Conservation (phyloP, 1,284 basidiomycete genomes). For the Cryptococcus depauperatus region DNA sequence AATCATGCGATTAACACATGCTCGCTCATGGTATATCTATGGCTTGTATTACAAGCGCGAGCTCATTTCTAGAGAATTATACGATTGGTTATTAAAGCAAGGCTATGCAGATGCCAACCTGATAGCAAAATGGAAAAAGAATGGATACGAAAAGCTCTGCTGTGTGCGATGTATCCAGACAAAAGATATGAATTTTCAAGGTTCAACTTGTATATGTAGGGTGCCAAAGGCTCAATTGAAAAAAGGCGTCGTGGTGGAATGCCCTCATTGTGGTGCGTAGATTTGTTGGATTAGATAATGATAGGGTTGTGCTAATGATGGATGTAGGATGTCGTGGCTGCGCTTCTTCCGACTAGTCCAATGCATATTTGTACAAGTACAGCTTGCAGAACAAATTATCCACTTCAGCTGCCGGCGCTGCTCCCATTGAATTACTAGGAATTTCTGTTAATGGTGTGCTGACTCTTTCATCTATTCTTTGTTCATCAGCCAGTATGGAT, state of each 20-base stretch:
- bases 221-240: constrained; percentile 92
- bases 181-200: constrained; percentile 98
- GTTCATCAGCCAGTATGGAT: too few species aligned
- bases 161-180: constrained; percentile 96
- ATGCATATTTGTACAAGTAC: too few species aligned
- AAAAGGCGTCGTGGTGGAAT: constrained; percentile 88
- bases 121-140: constrained; percentile 97
- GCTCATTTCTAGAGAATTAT: constrained; percentile 84
- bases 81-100: constrained; percentile 97
- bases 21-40: constrained; percentile 92
- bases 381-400: too few species aligned
- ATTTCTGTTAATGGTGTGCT: too few species aligned
- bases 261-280: constrained; percentile 84
- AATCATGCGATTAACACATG: constrained; percentile 95
- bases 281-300: too few species aligned
- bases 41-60: constrained; percentile 98
- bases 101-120: constrained; percentile 94
- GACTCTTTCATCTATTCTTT: too few species aligned
- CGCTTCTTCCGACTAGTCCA: constrained; percentile 29
- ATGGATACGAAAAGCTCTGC: constrained; percentile 96
- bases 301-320: too few species aligned
- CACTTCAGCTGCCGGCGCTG: too few species aligned
- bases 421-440: too few species aligned
- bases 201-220: constrained; percentile 96
- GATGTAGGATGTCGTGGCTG: constrained; percentile 30